A percentile compares a stretch with the other conserved stretches of the same genome.
Evolutionary conservation across 352 stramenopile genomes (phyloP).

Genomic region (Blastocystis sp.): DNA sequence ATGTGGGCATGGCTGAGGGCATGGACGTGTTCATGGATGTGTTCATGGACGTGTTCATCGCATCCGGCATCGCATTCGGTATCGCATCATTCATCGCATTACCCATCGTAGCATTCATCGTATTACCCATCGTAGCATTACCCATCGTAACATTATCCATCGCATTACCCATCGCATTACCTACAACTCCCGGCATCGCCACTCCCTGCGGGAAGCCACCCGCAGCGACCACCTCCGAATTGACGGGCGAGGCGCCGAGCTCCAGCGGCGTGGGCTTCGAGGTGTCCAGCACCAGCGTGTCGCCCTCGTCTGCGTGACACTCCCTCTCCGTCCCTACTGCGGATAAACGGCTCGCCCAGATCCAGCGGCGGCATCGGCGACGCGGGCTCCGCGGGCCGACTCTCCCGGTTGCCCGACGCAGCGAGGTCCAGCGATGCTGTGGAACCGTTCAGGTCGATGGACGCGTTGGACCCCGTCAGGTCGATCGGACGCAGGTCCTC

Average conservation of each 20-base stretch:
- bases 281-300: constrained; percentile 8
- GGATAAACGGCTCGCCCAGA: constrained; percentile 20
- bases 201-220: not conserved
- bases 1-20: no score
- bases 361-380: constrained; percentile 28
- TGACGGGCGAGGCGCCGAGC: not conserved
- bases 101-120: no score
- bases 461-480: not conserved
- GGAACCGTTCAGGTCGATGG: not conserved
- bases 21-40: no score
- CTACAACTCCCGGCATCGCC: no score
- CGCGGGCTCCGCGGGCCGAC: not conserved
- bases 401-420: not conserved
- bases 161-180: no score
- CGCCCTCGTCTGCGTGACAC: not conserved
- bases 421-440: not conserved
- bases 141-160: no score
- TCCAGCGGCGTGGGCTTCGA: constrained; percentile 32
- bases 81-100: no score
- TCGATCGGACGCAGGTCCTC: not conserved
- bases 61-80: no score
- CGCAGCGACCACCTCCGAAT: not conserved
- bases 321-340: not conserved
- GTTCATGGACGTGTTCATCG: no score
- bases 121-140: no score